Percentiles rank a stretch among this genome's conserved stretches.
These are phyloP conservation scores for Hanseniaspora occidentalis DNA, from an alignment of 805 yeast genomes.

Conservation along the genomic window DNA sequence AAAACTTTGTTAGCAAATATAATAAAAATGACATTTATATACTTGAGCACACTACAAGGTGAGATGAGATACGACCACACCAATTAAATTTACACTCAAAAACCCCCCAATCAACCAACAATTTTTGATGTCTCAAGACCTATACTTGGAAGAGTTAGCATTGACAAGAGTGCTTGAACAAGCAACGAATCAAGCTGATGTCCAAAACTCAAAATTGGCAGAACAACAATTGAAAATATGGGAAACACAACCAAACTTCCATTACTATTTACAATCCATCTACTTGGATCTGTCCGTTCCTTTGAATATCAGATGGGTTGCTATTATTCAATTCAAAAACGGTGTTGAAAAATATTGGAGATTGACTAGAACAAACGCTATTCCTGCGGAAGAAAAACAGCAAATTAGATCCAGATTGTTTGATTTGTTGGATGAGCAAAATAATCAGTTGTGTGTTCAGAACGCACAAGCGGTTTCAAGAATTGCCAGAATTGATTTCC, in stretches of 20 bases:
- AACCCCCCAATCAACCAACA: neutral
- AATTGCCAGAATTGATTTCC: conserved; percentile 76
- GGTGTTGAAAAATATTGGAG: conserved; percentile 84
- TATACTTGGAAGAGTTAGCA: conserved; percentile 16
- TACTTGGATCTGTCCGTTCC: conserved; percentile 50
- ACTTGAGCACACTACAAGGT: no score
- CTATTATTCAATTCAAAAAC: conserved; percentile 78
- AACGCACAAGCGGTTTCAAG: conserved; percentile 74
- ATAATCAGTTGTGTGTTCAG: conserved; percentile 65
- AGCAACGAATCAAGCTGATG: conserved; percentile 38
- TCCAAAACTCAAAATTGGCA: conserved; percentile 32
- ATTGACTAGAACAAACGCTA: conserved; percentile 41
- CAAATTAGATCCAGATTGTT: conserved; percentile 51
- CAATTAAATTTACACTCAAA: neutral
- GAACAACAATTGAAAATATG: conserved; percentile 36
- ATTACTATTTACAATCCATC: conserved; percentile 41
- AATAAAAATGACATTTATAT: neutral
- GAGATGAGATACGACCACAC: neutral
- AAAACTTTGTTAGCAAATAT: neutral
- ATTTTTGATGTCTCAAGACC: neutral
- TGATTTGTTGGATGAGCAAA: conserved; percentile 50
- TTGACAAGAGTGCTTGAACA: conserved; percentile 30
- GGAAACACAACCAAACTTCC: conserved; percentile 48
- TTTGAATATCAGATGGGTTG: conserved; percentile 69
- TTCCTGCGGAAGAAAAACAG: conserved; percentile 54